Base-by-base conservation (phyloP, 257 asterid genomes). In the Forsythia viridissima region DNA sequence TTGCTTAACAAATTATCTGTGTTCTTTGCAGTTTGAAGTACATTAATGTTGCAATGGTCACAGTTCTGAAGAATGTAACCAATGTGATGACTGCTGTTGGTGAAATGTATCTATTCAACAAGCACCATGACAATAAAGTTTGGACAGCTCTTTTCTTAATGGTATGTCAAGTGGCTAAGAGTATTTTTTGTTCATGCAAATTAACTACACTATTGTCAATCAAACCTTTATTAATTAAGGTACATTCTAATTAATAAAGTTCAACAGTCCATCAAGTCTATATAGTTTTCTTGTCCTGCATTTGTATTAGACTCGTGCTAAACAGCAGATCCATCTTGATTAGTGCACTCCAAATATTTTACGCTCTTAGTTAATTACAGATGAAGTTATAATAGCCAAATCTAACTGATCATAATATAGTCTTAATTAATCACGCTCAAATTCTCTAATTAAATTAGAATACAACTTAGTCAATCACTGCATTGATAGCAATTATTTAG, bases 11-110 rank as follows among this genome's bases (percentile, higher is more conserved):
- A 24, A n/a, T 61, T 48, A 8, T 55, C n/a, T 38, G 40, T 78
- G 34, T 75, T 79, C 55, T 1, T 80, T 78, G 92, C 96, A 95
- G 99, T 87, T 85, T 95, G 74, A 90, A 86, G 79, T 93, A 95
- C 88, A 93, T 95, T 75, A 93, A 93, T 38, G 97, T 95, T 68
- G 98, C 99, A 71, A 95, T 95, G 99, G 98, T 95, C 73, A 95
- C 99, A 12, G 97, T 93, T 91, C 88, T 95, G 86, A 95, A 95
- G 97, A 95, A 95, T 78, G 93, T 91, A 63, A 93, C 99, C 67
- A 95, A 93, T 85, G 99, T 93, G 88, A 92, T 95, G 11, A 95
- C 99, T 73, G 99, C 97, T 77, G 88, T 92, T 46, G 99, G 99
- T 71, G 99, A 95, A 85, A 95, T 95, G 93, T 92, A 95, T 88